Percentiles rank a stretch among this genome's conserved stretches.
Conservation (phyloP, 139 green algal species). For the Deuterostichococcus epilithicus region DNA sequence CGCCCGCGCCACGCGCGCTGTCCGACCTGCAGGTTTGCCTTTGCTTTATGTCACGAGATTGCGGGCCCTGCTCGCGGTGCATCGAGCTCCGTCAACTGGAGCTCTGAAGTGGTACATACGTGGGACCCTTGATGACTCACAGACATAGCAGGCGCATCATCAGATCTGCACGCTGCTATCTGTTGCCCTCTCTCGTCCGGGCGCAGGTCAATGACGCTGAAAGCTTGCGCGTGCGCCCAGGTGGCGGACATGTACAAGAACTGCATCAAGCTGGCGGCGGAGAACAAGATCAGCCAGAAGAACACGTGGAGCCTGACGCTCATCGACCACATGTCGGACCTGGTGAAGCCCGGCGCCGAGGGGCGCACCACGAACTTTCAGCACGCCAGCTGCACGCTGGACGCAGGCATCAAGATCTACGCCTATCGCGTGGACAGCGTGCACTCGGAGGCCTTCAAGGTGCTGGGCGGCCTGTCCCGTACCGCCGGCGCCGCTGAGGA, state of each 20-base stretch:
- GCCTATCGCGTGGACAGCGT: conserved; percentile 79
- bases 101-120: too few species aligned
- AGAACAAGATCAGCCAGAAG: conserved; percentile 68
- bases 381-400: conserved; percentile 74
- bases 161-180: too few species aligned
- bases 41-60: too few species aligned
- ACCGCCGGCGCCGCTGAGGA: conserved; percentile 18
- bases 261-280: conserved; percentile 78
- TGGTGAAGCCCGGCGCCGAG: conserved; percentile 28
- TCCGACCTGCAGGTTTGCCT: background rate
- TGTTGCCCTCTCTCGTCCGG: too few species aligned
- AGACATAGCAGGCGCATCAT: too few species aligned
- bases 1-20: background rate
- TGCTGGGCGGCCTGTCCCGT: conserved; percentile 59
- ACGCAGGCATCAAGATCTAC: conserved; percentile 92
- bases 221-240: background rate
- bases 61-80: too few species aligned
- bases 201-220: background rate
- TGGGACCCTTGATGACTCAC: too few species aligned
- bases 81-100: too few species aligned
- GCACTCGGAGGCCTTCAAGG: conserved; percentile 75
- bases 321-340: conserved; percentile 78
- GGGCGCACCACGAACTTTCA: conserved; percentile 81
- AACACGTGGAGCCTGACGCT: conserved; percentile 84
- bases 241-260: conserved; percentile 55